Percentiles rank a stretch among this genome's conserved stretches.
Conservation (phyloP, 2,329 filamentous ascomycete genomes). For the Aspergillus chevalieri region DNA sequence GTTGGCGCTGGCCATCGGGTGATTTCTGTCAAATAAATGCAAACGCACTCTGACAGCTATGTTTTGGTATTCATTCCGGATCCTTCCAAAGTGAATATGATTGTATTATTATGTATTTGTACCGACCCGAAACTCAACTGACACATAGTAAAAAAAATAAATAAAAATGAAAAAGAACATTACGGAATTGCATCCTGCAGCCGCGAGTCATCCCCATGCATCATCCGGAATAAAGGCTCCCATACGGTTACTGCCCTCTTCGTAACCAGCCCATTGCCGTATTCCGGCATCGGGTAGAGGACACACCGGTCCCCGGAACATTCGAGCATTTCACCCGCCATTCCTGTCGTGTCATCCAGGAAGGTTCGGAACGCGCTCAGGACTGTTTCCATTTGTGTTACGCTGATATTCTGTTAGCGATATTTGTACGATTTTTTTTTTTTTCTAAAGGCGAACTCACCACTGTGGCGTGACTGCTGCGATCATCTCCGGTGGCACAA, state of each 20-base stretch:
- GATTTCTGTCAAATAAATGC: too few relatives aligned
- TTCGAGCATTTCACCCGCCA: slow-evolving; percentile 43
- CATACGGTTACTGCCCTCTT: slow-evolving; percentile 43
- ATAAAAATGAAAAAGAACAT: slow-evolving; percentile 1
- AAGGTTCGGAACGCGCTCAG: slow-evolving; percentile 43
- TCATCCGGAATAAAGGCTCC: slow-evolving; percentile 43
- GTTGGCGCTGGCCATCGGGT: background rate
- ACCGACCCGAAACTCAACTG: background rate
- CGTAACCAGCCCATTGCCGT: slow-evolving; percentile 39
- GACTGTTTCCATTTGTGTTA: slow-evolving; percentile 42
- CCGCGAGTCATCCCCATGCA: slow-evolving; percentile 40
- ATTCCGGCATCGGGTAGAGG: slow-evolving; percentile 30
- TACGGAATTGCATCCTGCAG: slow-evolving; percentile 35
- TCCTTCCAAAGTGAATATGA: background rate
- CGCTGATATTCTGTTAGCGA: slow-evolving; percentile 7
- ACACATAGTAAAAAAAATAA: background rate
- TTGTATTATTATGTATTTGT: background rate
- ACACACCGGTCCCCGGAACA: slow-evolving; percentile 39
- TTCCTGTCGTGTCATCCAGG: slow-evolving; percentile 38
- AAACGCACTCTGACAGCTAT: too few relatives aligned
- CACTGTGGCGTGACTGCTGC: slow-evolving; percentile 34
- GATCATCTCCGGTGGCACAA: slow-evolving; percentile 42
- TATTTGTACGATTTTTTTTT: background rate
- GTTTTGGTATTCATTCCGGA: background rate
- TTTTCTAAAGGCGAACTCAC: slow-evolving; percentile 7